Base-by-base conservation (phyloP, 129 eudicot genomes). In the Dittrichia graveolens region DNA sequence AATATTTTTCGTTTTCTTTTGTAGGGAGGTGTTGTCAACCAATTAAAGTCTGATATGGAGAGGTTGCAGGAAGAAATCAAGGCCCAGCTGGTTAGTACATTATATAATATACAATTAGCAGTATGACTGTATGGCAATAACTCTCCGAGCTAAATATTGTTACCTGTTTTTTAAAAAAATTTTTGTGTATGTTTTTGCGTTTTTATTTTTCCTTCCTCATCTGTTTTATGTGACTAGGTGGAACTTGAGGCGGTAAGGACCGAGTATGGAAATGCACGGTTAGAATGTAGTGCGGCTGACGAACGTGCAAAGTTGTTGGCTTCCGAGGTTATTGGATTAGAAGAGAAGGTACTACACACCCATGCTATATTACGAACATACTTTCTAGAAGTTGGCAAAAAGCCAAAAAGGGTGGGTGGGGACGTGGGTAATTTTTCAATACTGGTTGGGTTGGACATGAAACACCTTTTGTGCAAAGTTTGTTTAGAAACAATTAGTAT, bases 221-320 rank as follows among this genome's bases (percentile, higher is more conserved):
- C 31, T 47, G 5, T 73, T 50, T 37, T 24, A 64, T 71, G 69
- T 81, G 71, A 73, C 68, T 79, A 95, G 99, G 91, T 71, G 80
- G 94, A 95, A 81, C 88, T 90, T 81, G 91, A 91, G 87, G 85
- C 95, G 65, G 68, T 91, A 55, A 86, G 82, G 85, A 74, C 43
- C 8, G 92, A 88, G 84, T 88, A 86, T 54, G 74, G 87, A 79
- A 95, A 95, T 80, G 96, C 88, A 6, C 95, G 78, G 71, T 68
- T 95, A 67, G 99, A 95, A 81, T 95, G 99, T 82, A 86, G 78
- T 82, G 99, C 99, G 13, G 97, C 99, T 68, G 99, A 95, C 81
- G 97, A 91, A 79, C 99, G 99, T 45, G 87, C 99, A 41, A 95
- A 90, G 81, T 84, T 95, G 74, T 82, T 95, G 85, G 99, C 99